Evolutionary conservation across 176 grass and related monocot species (phyloP).

Genomic region (Aegilops umbellulata): DNA sequence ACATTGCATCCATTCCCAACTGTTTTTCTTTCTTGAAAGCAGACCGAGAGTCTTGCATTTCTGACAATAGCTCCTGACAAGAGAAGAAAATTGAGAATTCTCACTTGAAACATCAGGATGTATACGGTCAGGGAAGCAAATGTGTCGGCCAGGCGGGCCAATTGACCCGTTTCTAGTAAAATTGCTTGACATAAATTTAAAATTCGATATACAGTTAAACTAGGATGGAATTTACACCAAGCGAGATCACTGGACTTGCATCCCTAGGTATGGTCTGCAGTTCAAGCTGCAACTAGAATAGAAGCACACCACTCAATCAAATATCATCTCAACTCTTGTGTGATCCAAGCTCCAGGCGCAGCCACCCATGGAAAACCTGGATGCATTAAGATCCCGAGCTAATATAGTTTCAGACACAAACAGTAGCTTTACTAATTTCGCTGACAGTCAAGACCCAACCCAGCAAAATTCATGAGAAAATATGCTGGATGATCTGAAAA

Average conservation of each 20-base stretch:
- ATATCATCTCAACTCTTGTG: neutral
- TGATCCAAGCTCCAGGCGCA: neutral
- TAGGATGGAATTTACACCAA: neutral
- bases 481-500: neutral
- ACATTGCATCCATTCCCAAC: constrained; percentile 33
- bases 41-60: constrained; percentile 12
- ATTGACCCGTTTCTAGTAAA: neutral
- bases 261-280: neutral
- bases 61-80: neutral
- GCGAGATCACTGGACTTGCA: neutral
- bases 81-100: neutral
- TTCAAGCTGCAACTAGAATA: neutral
- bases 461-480: neutral
- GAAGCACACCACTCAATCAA: neutral
- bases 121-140: neutral
- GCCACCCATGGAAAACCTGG: neutral
- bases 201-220: neutral
- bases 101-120: neutral
- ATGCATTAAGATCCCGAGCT: neutral
- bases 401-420: neutral
- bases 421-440: neutral
- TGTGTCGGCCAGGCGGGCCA: fast-evolving
- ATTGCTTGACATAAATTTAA: neutral
- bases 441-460: neutral
- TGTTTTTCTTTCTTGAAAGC: constrained; percentile 16